Evolutionary conservation across 192 early-diverging fungal species (phyloP), one percentile per base, ranked within the genome.

Genomic region (Coemansia sp.): DNA sequence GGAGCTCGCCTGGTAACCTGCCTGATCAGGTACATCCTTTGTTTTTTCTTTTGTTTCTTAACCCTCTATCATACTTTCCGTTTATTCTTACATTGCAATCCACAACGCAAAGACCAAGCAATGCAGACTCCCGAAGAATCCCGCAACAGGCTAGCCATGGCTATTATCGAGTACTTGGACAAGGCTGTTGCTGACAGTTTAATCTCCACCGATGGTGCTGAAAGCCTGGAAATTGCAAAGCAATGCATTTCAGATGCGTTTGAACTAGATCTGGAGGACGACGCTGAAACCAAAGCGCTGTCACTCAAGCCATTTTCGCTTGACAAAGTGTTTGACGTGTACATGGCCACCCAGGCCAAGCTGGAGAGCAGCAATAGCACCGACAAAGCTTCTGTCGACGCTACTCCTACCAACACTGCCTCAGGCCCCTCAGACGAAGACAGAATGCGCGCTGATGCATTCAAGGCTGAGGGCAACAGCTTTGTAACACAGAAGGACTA

Each of bases 181-280:
- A 80, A 80, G 72, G 72, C 64, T 23, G 71, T 80, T 26, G 58
- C 72, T 10, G 77, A 80, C 21, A 59, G 66, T 38, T 47, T 62
- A 26, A 69, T 80, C 31, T 37, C 77, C 2, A 55, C 61, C 55
- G 77, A 80, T 69, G 77, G 72, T 35, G 77, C 71, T 35, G 77
- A 80, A 31, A 80, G 77, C 61, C 66, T 80, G 58, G 77, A 80
- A 87, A 89, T 93, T 27, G 94, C 93, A 68, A 91, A 94, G 75
- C 93, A 95, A 71, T 95, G 94, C 84, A 94, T 99, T 51, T 85
- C 89, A 51, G 95, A 97, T 62, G 92, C 94, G 19, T 99, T 99
- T 82, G 92, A 87, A 25, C 87, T 99, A 48, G 88, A 95, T 64
- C 47, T 85, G 31, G 77, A 82, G 29, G 92, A 97, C 73, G 77